Evolutionary conservation across 805 yeast species (phyloP).

Genomic region (Kuraishia ogatae): DNA sequence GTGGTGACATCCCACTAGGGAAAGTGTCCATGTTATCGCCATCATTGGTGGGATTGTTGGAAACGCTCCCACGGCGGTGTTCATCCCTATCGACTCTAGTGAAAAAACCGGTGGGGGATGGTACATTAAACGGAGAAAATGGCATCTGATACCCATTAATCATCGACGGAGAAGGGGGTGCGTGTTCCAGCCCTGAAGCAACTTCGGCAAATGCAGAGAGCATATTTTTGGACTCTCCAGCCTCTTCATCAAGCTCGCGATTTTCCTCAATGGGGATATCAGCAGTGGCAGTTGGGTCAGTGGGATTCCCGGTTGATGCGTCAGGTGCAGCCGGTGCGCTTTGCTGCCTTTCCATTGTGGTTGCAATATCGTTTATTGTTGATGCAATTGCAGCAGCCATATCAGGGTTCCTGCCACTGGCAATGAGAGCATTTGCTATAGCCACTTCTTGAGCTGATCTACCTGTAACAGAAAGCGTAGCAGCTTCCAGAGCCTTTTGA

Average conservation of each 20-base stretch:
- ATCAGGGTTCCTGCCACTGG: slow-evolving; percentile 42
- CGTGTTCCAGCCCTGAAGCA: not conserved
- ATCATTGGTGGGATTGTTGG: no score
- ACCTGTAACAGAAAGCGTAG: slow-evolving; percentile 49
- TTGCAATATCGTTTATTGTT: slow-evolving; percentile 14
- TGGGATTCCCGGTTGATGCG: no score
- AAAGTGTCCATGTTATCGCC: not conserved
- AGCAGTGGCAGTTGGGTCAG: not conserved
- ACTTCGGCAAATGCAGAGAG: slow-evolving; percentile 3
- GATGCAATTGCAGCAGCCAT: slow-evolving; percentile 20
- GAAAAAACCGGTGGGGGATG: not conserved
- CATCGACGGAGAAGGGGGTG: not conserved
- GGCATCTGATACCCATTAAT: not conserved
- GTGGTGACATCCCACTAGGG: not conserved
- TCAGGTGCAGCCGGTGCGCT: slow-evolving; percentile 4
- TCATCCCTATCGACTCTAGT: not conserved
- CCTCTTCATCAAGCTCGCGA: slow-evolving; percentile 1
- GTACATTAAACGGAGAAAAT: not conserved
- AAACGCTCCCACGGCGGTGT: no score
- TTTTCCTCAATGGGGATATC: not conserved
- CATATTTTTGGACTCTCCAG: slow-evolving; percentile 2
- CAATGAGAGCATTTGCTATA: slow-evolving; percentile 37
- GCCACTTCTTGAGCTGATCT: slow-evolving; percentile 43
- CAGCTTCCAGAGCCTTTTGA: slow-evolving; percentile 42
- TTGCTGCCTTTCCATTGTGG: slow-evolving; percentile 9